Base-by-base conservation (phyloP, 495 filamentous ascomycete genomes). In the Hyaloscypha bicolor region DNA sequence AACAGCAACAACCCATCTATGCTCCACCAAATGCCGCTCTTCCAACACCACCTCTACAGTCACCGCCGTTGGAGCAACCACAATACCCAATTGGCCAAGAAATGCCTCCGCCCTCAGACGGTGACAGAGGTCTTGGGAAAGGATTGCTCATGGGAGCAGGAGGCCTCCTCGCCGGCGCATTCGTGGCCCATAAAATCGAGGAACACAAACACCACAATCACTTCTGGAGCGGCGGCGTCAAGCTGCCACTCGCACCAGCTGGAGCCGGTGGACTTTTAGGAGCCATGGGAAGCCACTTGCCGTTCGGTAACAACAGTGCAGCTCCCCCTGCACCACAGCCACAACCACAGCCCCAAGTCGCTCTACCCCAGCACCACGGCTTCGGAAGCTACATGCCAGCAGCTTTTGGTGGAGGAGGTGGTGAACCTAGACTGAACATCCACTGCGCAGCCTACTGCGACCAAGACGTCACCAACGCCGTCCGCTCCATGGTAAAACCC, bases 201-300 rank as follows among this genome's bases (percentile, higher is more conserved):
- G 57, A 60, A 32, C 57, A 60, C n/a, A 60, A 60, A 16, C 16
- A 60, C 5, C 53, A 56, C 30, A 6, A 56, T 25, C 53, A 56
- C 22, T 32, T 56, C n/a, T 29, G 22, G 9, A 29, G 51, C 6
- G 19, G 9, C 6, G 53, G 22, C 6, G 1, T 2, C 25, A 56
- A 25, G 9, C 9, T 11, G 3, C 53, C 22, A 3, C 53, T 56
- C n/a, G 22, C 21, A 29, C 1, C 21, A 56, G 53, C 51, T 29
- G 51, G 21, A 29, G 9, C 30, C 11, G 53, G 53, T 29, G 53
- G 53, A 6, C 16, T 56, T 3, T n/a, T 56, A 29, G 53, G 53
- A 12, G 22, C 22, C 22, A 8, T 56, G 53, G n/a, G 8, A 30
- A 56, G 22, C 53, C 22, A 30, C 8, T 14, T 56, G 21, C 51